These are phyloP conservation scores for Cercophora sp. DNA, from an alignment of 495 filamentous ascomycete species.

Conservation along the genomic window DNA sequence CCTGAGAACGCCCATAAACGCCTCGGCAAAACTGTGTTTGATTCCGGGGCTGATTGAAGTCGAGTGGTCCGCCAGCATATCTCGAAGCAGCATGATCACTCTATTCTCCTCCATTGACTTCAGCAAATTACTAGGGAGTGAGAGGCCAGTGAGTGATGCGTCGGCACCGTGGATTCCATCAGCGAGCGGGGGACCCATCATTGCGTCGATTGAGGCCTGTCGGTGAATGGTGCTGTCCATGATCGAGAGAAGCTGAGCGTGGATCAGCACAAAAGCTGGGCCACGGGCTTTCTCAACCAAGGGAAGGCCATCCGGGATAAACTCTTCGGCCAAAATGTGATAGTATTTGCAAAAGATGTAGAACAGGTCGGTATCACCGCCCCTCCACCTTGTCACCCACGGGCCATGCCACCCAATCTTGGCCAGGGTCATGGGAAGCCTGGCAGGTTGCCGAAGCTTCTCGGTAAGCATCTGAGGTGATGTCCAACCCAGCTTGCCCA, in stretches of 20 bases:
- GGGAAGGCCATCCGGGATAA: slow-evolving; percentile 61
- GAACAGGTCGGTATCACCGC: slow-evolving; percentile 86
- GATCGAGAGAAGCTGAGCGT: slow-evolving; percentile 77
- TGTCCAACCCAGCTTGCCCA: slow-evolving; percentile 69
- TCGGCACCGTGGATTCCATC: slow-evolving; percentile 74
- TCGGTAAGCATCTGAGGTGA: slow-evolving; percentile 59
- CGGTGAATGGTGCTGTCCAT: slow-evolving; percentile 85
- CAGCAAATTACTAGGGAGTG: slow-evolving; percentile 58
- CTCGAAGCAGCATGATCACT: slow-evolving; percentile 78
- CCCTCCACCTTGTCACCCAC: slow-evolving; percentile 84
- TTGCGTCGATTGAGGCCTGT: slow-evolving; percentile 49
- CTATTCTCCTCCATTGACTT: slow-evolving; percentile 90
- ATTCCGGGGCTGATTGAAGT: slow-evolving; percentile 43
- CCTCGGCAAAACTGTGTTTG: slow-evolving; percentile 71
- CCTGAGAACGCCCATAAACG: slow-evolving; percentile 70
- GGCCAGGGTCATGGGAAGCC: slow-evolving; percentile 62
- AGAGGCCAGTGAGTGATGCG: slow-evolving; percentile 57
- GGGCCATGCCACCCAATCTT: slow-evolving; percentile 81
- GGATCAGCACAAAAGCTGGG: slow-evolving; percentile 78
- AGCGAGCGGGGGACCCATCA: slow-evolving; percentile 62
- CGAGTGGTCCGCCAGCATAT: slow-evolving; percentile 73
- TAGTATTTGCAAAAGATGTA: slow-evolving; percentile 93
- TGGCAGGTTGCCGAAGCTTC: slow-evolving; percentile 63
- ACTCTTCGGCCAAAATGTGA: slow-evolving; percentile 76
- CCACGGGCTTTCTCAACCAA: slow-evolving; percentile 62